Percentiles rank a stretch among this genome's conserved stretches.
Conservation (phyloP, 1,284 basidiomycete species). For the Pyrrhoderma noxium region DNA sequence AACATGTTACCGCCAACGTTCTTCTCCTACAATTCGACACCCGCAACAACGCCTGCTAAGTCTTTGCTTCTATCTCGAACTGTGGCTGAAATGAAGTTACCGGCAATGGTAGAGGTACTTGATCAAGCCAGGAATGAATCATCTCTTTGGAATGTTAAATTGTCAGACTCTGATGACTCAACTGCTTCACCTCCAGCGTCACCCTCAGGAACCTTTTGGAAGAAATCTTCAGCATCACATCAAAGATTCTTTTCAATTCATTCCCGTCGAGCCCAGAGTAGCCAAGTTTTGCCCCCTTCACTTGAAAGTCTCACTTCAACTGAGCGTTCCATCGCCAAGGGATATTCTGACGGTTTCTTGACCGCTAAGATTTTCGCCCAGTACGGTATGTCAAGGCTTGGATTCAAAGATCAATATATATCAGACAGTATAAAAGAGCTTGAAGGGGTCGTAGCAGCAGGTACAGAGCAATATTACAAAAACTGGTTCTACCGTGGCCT, state of each 20-base stretch:
- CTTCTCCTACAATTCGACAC: slow-evolving; percentile 39
- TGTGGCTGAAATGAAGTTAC: slow-evolving; percentile 17
- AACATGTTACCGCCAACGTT: slow-evolving; percentile 49
- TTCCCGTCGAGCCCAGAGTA: slow-evolving; percentile 3
- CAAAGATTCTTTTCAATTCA: slow-evolving; percentile 15
- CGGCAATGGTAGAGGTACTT: slow-evolving; percentile 17
- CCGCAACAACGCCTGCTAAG: slow-evolving; percentile 21
- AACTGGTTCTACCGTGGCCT: slow-evolving; percentile 43
- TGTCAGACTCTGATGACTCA: neutral
- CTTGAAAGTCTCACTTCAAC: slow-evolving; percentile 16
- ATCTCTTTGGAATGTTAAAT: slow-evolving; percentile 1
- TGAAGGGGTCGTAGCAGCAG: slow-evolving; percentile 32
- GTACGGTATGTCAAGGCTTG: slow-evolving; percentile 49
- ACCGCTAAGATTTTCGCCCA: slow-evolving; percentile 57
- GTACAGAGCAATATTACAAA: slow-evolving; percentile 38
- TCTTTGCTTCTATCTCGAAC: slow-evolving; percentile 10
- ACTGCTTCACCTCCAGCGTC: neutral
- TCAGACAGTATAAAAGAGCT: slow-evolving; percentile 37
- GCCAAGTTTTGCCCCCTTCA: neutral
- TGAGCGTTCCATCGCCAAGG: slow-evolving; percentile 31
- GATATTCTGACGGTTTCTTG: slow-evolving; percentile 58
- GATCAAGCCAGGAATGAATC: slow-evolving; percentile 3
- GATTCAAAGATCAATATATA: slow-evolving; percentile 61
- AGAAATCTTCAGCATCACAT: slow-evolving; percentile 1
- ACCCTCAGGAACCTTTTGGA: neutral